phyloP scores from a whole-genome alignment of 768 basidiomycete genomes.

The Amanita rubescens region DNA sequence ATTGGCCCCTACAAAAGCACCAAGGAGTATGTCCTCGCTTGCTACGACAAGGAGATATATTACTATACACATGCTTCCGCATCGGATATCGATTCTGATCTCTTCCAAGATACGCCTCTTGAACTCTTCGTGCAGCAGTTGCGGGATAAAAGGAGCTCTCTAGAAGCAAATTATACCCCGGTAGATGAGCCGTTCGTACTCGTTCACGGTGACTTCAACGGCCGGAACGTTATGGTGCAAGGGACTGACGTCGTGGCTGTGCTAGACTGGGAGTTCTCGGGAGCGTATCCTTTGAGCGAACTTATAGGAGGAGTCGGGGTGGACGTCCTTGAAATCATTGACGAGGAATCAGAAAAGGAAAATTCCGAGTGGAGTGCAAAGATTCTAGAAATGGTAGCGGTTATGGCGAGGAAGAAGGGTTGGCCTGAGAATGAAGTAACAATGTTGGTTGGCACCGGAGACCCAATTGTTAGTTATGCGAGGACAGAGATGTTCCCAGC shows the following conservation, averaged over 20 bases:
- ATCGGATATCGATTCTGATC: neutral
- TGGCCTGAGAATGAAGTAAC: neutral
- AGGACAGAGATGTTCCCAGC: too few relatives aligned
- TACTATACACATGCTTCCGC: neutral
- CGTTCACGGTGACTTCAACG: neutral
- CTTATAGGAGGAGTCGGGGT: neutral
- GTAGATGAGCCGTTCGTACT: neutral
- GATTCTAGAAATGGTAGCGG: neutral
- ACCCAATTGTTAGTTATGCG: neutral
- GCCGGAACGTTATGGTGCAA: neutral
- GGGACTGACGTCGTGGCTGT: neutral
- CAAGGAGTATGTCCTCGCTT: neutral
- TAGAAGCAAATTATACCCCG: neutral
- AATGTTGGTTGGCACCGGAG: neutral
- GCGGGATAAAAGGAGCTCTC: neutral
- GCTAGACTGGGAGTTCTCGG: neutral
- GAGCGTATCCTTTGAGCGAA: neutral
- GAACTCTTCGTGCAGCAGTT: neutral
- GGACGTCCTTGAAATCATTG: neutral
- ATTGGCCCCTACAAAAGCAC: neutral
- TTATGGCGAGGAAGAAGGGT: neutral
- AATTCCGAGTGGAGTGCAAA: neutral
- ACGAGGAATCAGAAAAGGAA: neutral
- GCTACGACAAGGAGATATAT: neutral
- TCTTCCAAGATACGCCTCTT: neutral